phyloP scores from a whole-genome alignment of 106 monocot species.

The Amphibolis antarctica region DNA sequence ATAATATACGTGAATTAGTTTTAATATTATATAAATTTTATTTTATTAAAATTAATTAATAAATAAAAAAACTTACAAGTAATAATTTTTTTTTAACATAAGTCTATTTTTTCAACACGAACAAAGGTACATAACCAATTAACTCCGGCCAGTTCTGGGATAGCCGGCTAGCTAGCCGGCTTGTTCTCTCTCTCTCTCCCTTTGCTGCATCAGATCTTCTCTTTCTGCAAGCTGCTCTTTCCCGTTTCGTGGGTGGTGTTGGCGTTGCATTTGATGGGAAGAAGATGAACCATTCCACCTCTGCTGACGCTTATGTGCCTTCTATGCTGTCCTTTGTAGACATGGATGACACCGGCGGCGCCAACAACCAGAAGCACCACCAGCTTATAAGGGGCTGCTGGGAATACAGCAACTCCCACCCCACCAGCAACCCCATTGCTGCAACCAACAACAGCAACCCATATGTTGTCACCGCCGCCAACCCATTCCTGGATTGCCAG shows the following conservation, averaged over 20 bases:
- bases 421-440: neutral
- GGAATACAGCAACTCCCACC: neutral
- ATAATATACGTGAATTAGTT: too few relatives aligned
- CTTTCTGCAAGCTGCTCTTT: neutral
- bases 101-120: too few relatives aligned
- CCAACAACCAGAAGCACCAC: constrained; percentile 1
- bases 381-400: constrained; percentile 12
- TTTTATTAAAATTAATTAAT: too few relatives aligned
- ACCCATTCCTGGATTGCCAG: constrained; percentile 1
- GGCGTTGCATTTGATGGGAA: constrained; percentile 4
- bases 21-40: too few relatives aligned
- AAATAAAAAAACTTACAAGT: too few relatives aligned
- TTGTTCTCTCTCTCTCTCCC: neutral
- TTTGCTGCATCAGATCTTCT: neutral
- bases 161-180: too few relatives aligned
- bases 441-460: neutral
- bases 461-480: neutral
- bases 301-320: constrained; percentile 3
- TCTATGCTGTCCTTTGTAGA: constrained; percentile 4
- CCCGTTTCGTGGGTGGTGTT: neutral
- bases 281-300: neutral
- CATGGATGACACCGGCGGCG: neutral
- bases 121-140: neutral
- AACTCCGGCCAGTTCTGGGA: neutral
- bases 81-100: too few relatives aligned